These are phyloP conservation scores for Pulveroboletus sp. DNA, from an alignment of 768 basidiomycete species.

Conservation along the genomic window DNA sequence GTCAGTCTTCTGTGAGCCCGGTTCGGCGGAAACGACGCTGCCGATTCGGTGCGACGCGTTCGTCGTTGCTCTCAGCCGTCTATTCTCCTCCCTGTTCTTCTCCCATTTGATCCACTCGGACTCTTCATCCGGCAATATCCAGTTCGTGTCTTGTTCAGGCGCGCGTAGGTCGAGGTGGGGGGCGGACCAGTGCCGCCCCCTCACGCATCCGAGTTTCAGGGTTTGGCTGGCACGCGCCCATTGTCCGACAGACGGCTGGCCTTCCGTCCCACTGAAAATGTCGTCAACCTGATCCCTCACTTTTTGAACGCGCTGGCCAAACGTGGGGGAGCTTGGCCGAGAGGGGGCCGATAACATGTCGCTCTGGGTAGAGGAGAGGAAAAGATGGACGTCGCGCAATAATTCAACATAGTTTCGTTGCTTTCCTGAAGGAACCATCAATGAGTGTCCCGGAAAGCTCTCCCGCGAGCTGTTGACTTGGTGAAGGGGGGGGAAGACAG, in stretches of 20 bases:
- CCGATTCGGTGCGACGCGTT: constrained; percentile 9
- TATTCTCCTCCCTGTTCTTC: constrained; percentile 23
- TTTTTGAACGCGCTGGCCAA: constrained; percentile 26
- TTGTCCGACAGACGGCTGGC: constrained; percentile 42
- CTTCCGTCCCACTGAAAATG: constrained; percentile 34
- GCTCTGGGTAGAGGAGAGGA: constrained; percentile 30
- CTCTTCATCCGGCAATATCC: constrained; percentile 45
- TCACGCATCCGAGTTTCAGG: constrained; percentile 39
- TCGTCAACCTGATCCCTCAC: constrained; percentile 34
- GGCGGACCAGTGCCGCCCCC: constrained; percentile 31
- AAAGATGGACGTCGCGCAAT: constrained; percentile 31
- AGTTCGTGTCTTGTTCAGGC: constrained; percentile 25
- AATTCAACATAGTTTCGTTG: constrained; percentile 24
- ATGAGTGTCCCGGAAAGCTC: neutral
- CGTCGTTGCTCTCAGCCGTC: constrained; percentile 16
- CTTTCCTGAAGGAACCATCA: neutral
- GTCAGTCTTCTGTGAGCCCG: constrained; percentile 4
- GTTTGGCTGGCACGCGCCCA: constrained; percentile 43
- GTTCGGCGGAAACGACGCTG: neutral
- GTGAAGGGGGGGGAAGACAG: constrained; percentile 28
- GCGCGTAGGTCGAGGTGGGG: constrained; percentile 19
- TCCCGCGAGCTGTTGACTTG: constrained; percentile 7
- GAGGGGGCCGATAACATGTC: constrained; percentile 35
- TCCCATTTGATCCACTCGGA: constrained; percentile 49
- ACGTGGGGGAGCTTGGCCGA: constrained; percentile 31